These are phyloP conservation scores for Lyophyllum atratum DNA, from an alignment of 768 basidiomycete species.

Conservation along the genomic window DNA sequence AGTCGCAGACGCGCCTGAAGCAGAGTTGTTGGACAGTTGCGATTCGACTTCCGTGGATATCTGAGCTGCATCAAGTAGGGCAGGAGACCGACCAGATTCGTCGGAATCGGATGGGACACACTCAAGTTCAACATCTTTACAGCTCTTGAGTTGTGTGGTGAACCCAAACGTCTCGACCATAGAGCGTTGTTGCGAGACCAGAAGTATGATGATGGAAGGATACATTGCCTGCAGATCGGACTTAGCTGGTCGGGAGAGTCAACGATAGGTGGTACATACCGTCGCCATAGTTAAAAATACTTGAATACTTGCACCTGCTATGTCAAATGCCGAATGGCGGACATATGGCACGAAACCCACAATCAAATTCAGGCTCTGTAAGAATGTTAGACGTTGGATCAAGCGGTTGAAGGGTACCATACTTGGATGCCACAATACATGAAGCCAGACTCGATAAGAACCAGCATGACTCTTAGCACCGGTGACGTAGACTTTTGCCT, in stretches of 20 bases:
- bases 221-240: not conserved
- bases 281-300: not conserved
- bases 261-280: not conserved
- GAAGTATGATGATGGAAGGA: not conserved
- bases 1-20: too few relatives aligned
- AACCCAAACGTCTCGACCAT: not conserved
- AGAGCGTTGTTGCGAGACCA: not conserved
- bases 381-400: not conserved
- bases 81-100: too few relatives aligned
- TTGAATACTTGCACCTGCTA: not conserved
- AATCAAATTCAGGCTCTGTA: not conserved
- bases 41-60: too few relatives aligned
- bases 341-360: not conserved
- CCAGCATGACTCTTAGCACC: not conserved
- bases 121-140: not conserved
- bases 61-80: too few relatives aligned
- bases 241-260: not conserved
- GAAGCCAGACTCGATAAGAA: not conserved
- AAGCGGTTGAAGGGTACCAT: too few relatives aligned
- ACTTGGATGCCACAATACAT: not conserved
- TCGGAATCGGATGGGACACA: too few relatives aligned
- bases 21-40: too few relatives aligned
- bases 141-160: not conserved
- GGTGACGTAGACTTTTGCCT: not conserved
- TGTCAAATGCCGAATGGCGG: not conserved